These are phyloP conservation scores for Russula sp. DNA, from an alignment of 768 basidiomycete species.

Conservation along the genomic window DNA sequence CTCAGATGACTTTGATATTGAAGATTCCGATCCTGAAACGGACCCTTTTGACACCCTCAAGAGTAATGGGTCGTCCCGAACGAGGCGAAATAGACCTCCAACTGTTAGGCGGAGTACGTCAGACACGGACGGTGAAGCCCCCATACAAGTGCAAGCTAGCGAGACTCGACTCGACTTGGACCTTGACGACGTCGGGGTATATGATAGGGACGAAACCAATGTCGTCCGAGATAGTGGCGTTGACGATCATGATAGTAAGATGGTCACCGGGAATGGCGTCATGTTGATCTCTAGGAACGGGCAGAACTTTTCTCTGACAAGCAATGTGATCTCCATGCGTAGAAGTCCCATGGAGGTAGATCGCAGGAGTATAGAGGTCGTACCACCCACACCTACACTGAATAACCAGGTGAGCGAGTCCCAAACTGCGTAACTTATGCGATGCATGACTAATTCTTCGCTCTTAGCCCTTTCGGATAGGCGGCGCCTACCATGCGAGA, in stretches of 20 bases:
- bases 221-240: not conserved
- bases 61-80: not conserved
- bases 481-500: conserved; percentile 1
- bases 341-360: not conserved
- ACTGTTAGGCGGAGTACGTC: not conserved
- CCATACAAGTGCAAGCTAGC: not conserved
- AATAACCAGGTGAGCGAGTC: not conserved
- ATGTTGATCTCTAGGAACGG: conserved; percentile 17
- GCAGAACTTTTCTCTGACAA: not conserved
- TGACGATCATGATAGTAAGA: not conserved
- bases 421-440: not conserved
- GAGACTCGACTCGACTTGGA: not conserved
- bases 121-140: not conserved
- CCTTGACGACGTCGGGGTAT: not conserved
- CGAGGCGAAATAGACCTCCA: not conserved
- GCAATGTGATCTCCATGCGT: not conserved
- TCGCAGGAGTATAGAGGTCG: conserved; percentile 16
- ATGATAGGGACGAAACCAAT: not conserved
- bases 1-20: conserved; percentile 9
- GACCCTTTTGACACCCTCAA: conserved; percentile 6
- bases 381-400: conserved; percentile 12
- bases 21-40: conserved; percentile 1
- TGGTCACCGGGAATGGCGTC: not conserved
- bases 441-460: not conserved
- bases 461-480: not conserved